Evolutionary conservation across 2,329 filamentous ascomycete genomes (phyloP), one percentile per base, ranked within the genome.

Genomic region (Gyromitra esculenta): DNA sequence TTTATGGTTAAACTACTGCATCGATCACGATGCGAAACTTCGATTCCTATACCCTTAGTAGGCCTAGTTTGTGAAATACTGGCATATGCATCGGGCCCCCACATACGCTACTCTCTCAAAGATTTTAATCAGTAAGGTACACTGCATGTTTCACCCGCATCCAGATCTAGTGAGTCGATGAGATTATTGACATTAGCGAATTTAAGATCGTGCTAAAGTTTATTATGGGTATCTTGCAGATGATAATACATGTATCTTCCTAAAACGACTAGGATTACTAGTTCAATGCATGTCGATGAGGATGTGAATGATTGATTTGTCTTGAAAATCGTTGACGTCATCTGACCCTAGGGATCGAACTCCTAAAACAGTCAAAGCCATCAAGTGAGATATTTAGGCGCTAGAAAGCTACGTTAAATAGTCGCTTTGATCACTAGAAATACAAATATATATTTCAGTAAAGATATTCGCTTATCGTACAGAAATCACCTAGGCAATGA

Each of bases 271-370:
- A 52, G 15, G 48, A 7, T 13, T n/a, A 21, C 18, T 52, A 7
- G 48, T 57, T 35, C 9, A 57, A 21, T 31, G 35, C 6, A 60
- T 37, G 50, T 21, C 9, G 21, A 60, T 59, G 43, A 45, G 9
- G 15, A 45, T 45, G 9, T 52, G 56, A 18, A 35, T 45, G 43
- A 8, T 15, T 64, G 48, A 56, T 56, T 60, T 57, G 13, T 35
- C 45, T 15, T 52, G 9, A 31, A 15, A 35, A 37, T 71, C 18
- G 48, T 71, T 57, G 59, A 62, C 56, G 56, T 62, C 56, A 70
- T 70, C 43, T 18, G 59, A 11, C 45, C 68, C 57, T 71, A 4
- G 45, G 7, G 68, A 71, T 71, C 68, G 57, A 62, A 68, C 39
- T 35, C n/a, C 18, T 11, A 18, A n/a, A 41, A 31, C 2, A 31